Evolutionary conservation across 2,329 filamentous ascomycete species (phyloP), one percentile per base, ranked within the genome.

Genomic region (Trichophyton rubrum): DNA sequence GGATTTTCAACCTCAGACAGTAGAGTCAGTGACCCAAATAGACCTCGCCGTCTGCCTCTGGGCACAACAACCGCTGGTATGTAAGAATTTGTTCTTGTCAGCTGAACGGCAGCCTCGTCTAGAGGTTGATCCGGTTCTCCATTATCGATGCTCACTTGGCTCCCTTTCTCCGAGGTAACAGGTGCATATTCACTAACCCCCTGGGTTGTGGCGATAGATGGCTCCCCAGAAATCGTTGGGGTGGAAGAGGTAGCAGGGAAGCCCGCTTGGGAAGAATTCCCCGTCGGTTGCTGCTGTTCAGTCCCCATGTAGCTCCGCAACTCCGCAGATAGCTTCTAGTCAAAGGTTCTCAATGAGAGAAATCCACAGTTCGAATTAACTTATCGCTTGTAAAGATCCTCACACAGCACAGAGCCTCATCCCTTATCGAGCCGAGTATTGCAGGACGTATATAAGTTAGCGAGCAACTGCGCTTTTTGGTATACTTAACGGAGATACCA

Each of bases 1-100:
- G 90, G 87, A 35, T 85, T 79, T 53, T 88, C 84, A 13, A 95
- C 84, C 74, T 96, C 91, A 1, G 90, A 86, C 15, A 95, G 78
- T 35, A 95, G 62, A 1, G 87, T 78, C 11, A 95, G 77, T 41
- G 80, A 80, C 0, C 84, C 85, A 56, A 96, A 79, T 1, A 95
- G 76, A 0, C 91, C 91, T 67, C 90, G 80, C 56, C 89, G 81
- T 63, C 82, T 72, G 1, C 71, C 67, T 40, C 79, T 73, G 1
- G 82, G 78, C 1, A 86, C 77, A 56, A 75, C 71, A 15, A 79
- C 73, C 1, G 78, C 56, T 24, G 65, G 64, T 22, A 30, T 27
- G 24, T 33, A 27, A 11, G 56, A 45, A 9, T 13, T 59, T 59
- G 56, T 59, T 47, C 40, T 59, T 33, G 22, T 47, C 13, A 47